A percentile compares a stretch with the other conserved stretches of the same genome.
phyloP scores from a whole-genome alignment of 805 yeast species.

The Hanseniaspora valbyensis region DNA sequence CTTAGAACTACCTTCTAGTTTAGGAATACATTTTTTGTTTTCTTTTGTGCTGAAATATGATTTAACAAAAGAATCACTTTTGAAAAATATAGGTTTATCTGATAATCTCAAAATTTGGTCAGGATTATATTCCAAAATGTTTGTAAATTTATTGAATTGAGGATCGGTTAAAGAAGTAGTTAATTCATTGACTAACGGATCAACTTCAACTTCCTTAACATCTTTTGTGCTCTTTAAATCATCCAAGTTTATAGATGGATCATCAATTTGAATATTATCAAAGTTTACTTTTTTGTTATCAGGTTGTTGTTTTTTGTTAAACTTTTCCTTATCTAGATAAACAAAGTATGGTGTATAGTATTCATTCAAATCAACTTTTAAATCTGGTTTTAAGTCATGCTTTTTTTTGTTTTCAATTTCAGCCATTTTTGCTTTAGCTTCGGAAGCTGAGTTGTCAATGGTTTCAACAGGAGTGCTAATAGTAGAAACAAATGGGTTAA shows the following conservation, averaged over 20 bases:
- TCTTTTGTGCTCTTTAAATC: constrained; percentile 20
- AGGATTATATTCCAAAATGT: constrained; percentile 68
- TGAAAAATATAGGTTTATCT: constrained; percentile 16
- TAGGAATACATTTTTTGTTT: neutral
- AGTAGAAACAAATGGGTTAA: constrained; percentile 16
- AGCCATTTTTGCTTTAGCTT: constrained; percentile 8
- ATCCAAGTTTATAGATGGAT: constrained; percentile 30
- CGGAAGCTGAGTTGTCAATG: constrained; percentile 3
- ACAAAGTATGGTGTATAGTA: constrained; percentile 55
- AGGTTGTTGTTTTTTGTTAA: constrained; percentile 42
- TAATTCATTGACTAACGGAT: constrained; percentile 39
- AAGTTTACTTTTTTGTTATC: constrained; percentile 24
- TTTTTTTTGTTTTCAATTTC: constrained; percentile 25
- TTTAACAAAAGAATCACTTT: constrained; percentile 13
- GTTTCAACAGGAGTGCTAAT: too few species aligned
- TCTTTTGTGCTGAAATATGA: neutral
- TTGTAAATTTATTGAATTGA: constrained; percentile 68
- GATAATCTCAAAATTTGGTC: constrained; percentile 64
- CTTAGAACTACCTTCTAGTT: constrained; percentile 28
- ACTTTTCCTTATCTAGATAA: constrained; percentile 60
- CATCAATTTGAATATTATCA: constrained; percentile 43
- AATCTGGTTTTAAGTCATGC: constrained; percentile 24
- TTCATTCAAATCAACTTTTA: constrained; percentile 19
- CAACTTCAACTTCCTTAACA: constrained; percentile 18
- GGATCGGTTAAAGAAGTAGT: constrained; percentile 58